Conservation (phyloP, 2,329 filamentous ascomycete species). For the Aspergillus persii region DNA sequence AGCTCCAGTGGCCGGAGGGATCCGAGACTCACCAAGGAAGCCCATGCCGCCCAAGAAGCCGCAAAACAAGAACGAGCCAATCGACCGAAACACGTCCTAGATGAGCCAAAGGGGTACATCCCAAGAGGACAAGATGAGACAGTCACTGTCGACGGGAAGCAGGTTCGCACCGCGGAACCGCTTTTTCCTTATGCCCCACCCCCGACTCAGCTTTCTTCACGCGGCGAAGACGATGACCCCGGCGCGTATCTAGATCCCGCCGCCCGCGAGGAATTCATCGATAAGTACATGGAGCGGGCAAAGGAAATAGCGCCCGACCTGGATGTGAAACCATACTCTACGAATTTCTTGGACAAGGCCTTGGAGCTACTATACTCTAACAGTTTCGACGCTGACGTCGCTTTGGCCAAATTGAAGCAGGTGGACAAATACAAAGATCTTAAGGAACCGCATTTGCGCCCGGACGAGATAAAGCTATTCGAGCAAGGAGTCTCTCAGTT, state of each 20-base stretch:
- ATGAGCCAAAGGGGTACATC: constrained; percentile 84
- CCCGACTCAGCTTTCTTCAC: constrained; percentile 46
- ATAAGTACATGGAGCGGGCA: constrained; percentile 72
- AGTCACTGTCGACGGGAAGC: constrained; percentile 61
- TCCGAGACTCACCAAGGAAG: constrained; percentile 74
- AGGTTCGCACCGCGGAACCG: constrained; percentile 70
- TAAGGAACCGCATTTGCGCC: constrained; percentile 77
- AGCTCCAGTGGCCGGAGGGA: constrained; percentile 67
- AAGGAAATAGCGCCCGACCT: constrained; percentile 63
- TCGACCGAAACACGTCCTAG: constrained; percentile 89
- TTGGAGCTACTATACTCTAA: constrained; percentile 69
- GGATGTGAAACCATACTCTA: constrained; percentile 71
- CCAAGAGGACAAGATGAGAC: constrained; percentile 76
- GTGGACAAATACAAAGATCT: constrained; percentile 68
- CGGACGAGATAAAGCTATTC: constrained; percentile 81
- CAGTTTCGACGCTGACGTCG: constrained; percentile 68
- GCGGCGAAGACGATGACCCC: constrained; percentile 43
- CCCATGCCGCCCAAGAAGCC: constrained; percentile 72
- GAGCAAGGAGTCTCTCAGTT: constrained; percentile 88
- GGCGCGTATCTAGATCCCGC: constrained; percentile 34
- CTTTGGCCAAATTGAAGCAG: constrained; percentile 67
- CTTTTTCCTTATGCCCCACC: constrained; percentile 75
- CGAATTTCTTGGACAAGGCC: constrained; percentile 85
- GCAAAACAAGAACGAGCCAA: constrained; percentile 77
- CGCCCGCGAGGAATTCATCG: constrained; percentile 59